Percentiles rank a stretch among this genome's conserved stretches.
These are phyloP conservation scores for Myxozyma nipponensis DNA, from an alignment of 805 yeast genomes.

Conservation along the genomic window DNA sequence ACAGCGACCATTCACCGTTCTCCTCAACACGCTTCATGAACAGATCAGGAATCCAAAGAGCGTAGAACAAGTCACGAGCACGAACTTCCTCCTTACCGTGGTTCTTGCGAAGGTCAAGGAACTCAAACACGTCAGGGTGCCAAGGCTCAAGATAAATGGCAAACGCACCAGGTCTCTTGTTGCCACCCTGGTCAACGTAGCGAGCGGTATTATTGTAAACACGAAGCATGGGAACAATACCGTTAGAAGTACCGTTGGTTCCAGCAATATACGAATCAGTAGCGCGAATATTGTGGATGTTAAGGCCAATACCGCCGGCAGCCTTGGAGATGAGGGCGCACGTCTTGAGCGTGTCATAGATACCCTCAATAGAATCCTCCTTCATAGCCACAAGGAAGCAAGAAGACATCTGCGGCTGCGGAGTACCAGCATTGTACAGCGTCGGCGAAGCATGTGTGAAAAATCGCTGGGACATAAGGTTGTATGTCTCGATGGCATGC, in stretches of 20 bases:
- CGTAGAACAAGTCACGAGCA: constrained; percentile 90
- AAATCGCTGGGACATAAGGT: constrained; percentile 78
- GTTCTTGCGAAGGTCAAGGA: constrained; percentile 81
- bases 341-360: constrained; percentile 80
- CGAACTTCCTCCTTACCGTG: constrained; percentile 93
- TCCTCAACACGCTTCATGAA: constrained; percentile 87
- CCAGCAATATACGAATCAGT: constrained; percentile 87
- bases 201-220: constrained; percentile 95
- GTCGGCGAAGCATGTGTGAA: constrained; percentile 97
- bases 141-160: constrained; percentile 94
- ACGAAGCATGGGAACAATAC: constrained; percentile 92
- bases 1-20: constrained; percentile 79
- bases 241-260: constrained; percentile 88
- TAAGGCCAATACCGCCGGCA: constrained; percentile 94
- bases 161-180: constrained; percentile 96
- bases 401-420: constrained; percentile 79
- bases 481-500: constrained; percentile 73
- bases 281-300: constrained; percentile 80
- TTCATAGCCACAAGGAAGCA: constrained; percentile 89
- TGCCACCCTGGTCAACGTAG: constrained; percentile 97
- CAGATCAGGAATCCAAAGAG: constrained; percentile 91
- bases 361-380: constrained; percentile 94
- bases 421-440: constrained; percentile 87
- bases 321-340: constrained; percentile 89
- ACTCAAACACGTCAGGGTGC: constrained; percentile 89